Percentiles rank a stretch among this genome's conserved stretches.
Conservation (phyloP, 306 rosid species). For the Albizia julibrissin region DNA sequence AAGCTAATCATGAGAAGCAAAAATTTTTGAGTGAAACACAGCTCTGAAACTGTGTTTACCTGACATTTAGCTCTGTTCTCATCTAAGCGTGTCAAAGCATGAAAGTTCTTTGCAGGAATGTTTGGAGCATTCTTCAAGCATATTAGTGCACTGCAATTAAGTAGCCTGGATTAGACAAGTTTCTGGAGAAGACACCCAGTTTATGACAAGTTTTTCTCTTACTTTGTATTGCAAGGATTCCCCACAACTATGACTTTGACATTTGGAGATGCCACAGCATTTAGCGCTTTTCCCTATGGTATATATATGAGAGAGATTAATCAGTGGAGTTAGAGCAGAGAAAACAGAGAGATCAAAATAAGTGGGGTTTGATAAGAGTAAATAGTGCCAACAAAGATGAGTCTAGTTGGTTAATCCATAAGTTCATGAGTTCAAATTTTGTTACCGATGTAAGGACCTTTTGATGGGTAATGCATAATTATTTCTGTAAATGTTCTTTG, state of each 20-base stretch:
- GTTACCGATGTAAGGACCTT: too few species aligned
- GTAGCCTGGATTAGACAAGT: slow-evolving; percentile 24
- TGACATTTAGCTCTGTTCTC: slow-evolving; percentile 98
- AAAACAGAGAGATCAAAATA: not conserved
- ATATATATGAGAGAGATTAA: not conserved
- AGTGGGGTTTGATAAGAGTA: not conserved
- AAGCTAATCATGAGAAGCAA: not conserved
- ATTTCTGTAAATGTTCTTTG: too few species aligned
- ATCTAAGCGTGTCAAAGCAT: slow-evolving; percentile 93
- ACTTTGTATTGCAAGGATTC: slow-evolving; percentile 98
- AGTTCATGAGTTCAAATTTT: too few species aligned
- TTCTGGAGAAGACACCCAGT: slow-evolving; percentile 11
- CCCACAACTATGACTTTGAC: slow-evolving; percentile 95
- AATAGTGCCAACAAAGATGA: too few species aligned
- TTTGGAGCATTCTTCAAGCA: slow-evolving; percentile 97
- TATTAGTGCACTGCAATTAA: slow-evolving; percentile 73
- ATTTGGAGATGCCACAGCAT: slow-evolving; percentile 81
- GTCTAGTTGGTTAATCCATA: too few species aligned
- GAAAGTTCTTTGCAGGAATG: slow-evolving; percentile 92
- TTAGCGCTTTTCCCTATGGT: slow-evolving; percentile 80
- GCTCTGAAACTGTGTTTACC: slow-evolving; percentile 44
- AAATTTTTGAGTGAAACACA: not conserved
- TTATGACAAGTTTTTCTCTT: slow-evolving; percentile 24
- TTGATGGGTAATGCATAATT: too few species aligned
- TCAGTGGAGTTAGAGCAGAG: not conserved